A percentile compares a stretch with the other conserved stretches of the same genome.
Evolutionary conservation across 2,329 filamentous ascomycete genomes (phyloP).

Genomic region (Hysterium pulicare): DNA sequence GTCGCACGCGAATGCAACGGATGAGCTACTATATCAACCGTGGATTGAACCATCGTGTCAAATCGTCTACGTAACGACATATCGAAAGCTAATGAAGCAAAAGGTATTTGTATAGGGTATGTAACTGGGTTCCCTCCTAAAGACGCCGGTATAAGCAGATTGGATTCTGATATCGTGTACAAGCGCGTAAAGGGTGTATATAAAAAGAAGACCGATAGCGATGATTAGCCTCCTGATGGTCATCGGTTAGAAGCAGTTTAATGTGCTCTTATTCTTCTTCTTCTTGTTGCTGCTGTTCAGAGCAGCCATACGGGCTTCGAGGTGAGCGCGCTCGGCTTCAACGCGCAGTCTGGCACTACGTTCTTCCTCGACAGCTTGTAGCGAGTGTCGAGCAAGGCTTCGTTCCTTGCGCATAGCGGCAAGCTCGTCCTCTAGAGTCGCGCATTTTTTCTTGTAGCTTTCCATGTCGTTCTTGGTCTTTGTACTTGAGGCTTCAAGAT

Average conservation of each 20-base stretch:
- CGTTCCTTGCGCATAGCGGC: slow-evolving; percentile 61
- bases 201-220: too few species aligned
- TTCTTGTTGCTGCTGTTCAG: slow-evolving; percentile 87
- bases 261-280: slow-evolving; percentile 85
- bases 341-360: slow-evolving; percentile 86
- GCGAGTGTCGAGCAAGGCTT: slow-evolving; percentile 58
- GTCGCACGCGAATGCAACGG: not conserved
- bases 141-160: slow-evolving; percentile 19
- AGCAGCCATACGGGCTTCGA: slow-evolving; percentile 76
- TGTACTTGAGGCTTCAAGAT: slow-evolving; percentile 87
- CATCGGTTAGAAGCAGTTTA: slow-evolving; percentile 96
- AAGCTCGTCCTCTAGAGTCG: slow-evolving; percentile 68
- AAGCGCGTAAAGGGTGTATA: not conserved
- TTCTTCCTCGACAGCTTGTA: slow-evolving; percentile 95
- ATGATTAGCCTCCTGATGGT: too few species aligned
- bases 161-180: not conserved
- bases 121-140: slow-evolving; percentile 18
- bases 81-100: slow-evolving; percentile 13
- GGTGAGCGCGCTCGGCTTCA: slow-evolving; percentile 80
- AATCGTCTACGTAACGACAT: slow-evolving; percentile 17
- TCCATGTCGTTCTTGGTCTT: slow-evolving; percentile 90
- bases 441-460: slow-evolving; percentile 82
- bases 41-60: slow-evolving; percentile 2
- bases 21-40: not conserved
- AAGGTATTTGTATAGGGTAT: slow-evolving; percentile 24